phyloP scores from a whole-genome alignment of 1,284 basidiomycete species.

The Puccinia triticina region DNA sequence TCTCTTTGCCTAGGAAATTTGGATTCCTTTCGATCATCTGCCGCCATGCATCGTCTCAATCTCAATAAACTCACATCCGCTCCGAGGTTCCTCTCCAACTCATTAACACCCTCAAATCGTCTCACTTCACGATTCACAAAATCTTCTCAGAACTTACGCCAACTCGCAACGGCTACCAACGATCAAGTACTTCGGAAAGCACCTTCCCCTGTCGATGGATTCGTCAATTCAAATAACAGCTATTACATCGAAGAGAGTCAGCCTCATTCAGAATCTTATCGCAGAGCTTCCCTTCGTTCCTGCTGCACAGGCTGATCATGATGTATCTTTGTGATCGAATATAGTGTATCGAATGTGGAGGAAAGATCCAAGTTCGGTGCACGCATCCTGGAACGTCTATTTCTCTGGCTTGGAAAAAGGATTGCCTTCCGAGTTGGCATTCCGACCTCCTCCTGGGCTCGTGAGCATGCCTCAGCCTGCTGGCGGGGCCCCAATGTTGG shows the following conservation, averaged over 20 bases:
- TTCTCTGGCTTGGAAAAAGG: conserved; percentile 92
- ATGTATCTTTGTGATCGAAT: background rate
- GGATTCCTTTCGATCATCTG: background rate
- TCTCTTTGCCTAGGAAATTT: background rate
- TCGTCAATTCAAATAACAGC: conserved; percentile 51
- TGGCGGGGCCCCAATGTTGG: conserved; percentile 77
- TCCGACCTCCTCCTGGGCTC: conserved; percentile 76
- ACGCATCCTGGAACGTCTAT: conserved; percentile 92
- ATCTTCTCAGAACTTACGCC: conserved; percentile 31
- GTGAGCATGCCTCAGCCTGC: conserved; percentile 64
- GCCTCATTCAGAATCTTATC: background rate
- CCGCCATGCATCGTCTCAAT: conserved; percentile 41
- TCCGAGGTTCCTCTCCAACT: conserved; percentile 25
- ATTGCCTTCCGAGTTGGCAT: conserved; percentile 78
- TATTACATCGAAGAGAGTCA: conserved; percentile 51
- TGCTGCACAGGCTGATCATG: background rate
- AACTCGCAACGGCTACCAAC: conserved; percentile 36
- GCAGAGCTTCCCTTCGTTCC: background rate
- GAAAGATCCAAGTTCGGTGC: conserved; percentile 79
- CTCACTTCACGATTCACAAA: conserved; percentile 27
- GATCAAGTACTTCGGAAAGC: conserved; percentile 47
- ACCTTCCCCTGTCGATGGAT: conserved; percentile 47
- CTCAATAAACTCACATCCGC: conserved; percentile 31
- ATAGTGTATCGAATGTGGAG: conserved; percentile 59
- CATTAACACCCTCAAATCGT: conserved; percentile 6